Percentiles rank a stretch among this genome's conserved stretches.
Evolutionary conservation across 306 rosid species (phyloP).

Genomic region (Quercus alba): DNA sequence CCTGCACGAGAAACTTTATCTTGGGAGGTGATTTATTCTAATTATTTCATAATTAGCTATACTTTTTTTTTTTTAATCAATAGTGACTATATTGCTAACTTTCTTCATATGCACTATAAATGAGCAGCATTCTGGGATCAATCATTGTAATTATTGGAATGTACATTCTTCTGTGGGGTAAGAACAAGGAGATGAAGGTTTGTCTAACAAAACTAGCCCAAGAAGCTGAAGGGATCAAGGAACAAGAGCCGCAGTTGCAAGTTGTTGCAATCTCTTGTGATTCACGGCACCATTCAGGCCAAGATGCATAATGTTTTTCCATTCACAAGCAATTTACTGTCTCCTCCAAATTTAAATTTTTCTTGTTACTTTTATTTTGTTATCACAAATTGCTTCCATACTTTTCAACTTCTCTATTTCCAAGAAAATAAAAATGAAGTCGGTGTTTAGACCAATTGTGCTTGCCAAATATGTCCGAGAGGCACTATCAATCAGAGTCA

Average conservation of each 20-base stretch:
- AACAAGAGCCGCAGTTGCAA: conserved; percentile 44
- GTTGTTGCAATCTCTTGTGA: conserved; percentile 42
- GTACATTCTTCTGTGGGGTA: conserved; percentile 91
- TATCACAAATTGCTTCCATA: background rate
- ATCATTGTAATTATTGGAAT: conserved; percentile 70
- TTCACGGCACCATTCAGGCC: conserved; percentile 28
- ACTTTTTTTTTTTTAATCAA: background rate
- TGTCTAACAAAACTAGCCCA: conserved; percentile 29
- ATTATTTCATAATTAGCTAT: background rate
- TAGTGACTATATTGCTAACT: background rate
- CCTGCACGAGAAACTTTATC: conserved; percentile 68
- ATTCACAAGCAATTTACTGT: background rate
- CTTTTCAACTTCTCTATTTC: background rate
- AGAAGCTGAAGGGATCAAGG: conserved; percentile 43
- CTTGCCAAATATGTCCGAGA: background rate
- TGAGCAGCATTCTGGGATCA: conserved; percentile 66
- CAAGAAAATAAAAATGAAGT: background rate
- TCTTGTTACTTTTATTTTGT: background rate
- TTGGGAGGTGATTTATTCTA: conserved; percentile 58
- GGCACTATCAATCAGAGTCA: background rate
- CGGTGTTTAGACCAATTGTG: background rate
- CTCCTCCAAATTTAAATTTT: background rate
- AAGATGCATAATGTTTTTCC: background rate
- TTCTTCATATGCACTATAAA: conserved; percentile 2
- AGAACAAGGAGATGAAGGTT: conserved; percentile 65